Base-by-base conservation (phyloP, 257 asterid genomes). In the Plantago ovata region DNA sequence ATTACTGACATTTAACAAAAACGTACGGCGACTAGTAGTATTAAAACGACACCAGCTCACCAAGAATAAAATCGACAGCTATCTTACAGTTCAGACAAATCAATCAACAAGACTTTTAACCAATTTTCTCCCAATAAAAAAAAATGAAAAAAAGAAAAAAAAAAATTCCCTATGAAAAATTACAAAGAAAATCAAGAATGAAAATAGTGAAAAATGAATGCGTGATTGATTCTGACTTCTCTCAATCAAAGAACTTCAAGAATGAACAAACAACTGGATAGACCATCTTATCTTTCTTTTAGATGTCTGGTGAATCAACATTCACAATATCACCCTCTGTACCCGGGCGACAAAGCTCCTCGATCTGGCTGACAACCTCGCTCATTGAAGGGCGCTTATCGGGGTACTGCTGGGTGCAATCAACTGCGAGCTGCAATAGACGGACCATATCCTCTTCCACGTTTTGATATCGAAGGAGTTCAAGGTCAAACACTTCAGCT, bases 381-480 rank as follows among this genome's bases (percentile, higher is more conserved):
- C 38, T 24, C 86, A 82, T 82, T 1, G 69, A 40, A 3, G 89
- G 89, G 0, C 89, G 81, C 49, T 74, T 76, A 54, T 82, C 89
- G 0, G 89, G 89, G 16, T 76, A 72, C 53, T 74, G 80, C 1
- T 72, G 81, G 0, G 89, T 79, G 69, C 89, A 79, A 58, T 82
- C 84, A 10, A 82, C 78, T 0, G 86, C 89, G 7, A 82, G 81
- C 67, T 82, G 84, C 68, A 82, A 54, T 40, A 82, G 72, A 75
- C 75, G 89, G 42, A 82, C 86, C 86, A 82, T 82, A 28, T 82
- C 84, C 73, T 82, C 89, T 68, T 82, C 89, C 0, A 79, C 82
- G 8, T 70, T 82, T 48, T 79, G 84, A 15, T 82, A 82, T 13
- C 89, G 69, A 13, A 82, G 84, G 19, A 82, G 89, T 49, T 82